Percentiles rank a stretch among this genome's conserved stretches.
phyloP scores from a whole-genome alignment of 163 green algal genomes.

The Scenedesmus sp. region DNA sequence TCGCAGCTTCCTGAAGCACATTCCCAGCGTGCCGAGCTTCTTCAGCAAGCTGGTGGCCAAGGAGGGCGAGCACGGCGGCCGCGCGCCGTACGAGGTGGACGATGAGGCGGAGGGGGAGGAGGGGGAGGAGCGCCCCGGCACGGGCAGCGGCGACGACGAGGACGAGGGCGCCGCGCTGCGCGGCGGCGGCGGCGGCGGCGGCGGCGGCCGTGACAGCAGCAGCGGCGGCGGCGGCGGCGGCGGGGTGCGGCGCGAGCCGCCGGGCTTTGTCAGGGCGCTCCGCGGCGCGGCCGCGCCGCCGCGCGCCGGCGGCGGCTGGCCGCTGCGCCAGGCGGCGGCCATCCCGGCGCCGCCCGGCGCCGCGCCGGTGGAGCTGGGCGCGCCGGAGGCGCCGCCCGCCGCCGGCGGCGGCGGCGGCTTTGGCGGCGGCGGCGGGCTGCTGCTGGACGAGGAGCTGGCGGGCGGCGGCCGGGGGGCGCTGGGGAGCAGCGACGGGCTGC shows the following conservation, averaged over 20 bases:
- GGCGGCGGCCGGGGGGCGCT: background rate
- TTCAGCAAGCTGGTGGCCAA: slow-evolving; percentile 38
- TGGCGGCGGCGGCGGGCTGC: background rate
- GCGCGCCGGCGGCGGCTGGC: no score
- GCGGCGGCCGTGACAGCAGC: no score
- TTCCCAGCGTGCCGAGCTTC: slow-evolving; percentile 15
- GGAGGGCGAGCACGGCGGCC: slow-evolving; percentile 2
- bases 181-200: no score
- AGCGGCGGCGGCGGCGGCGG: no score
- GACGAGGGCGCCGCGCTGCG: no score
- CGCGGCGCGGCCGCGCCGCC: background rate
- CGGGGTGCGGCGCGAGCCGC: background rate
- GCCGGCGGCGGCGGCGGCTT: background rate
- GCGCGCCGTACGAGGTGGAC: slow-evolving; percentile 27
- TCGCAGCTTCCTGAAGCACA: slow-evolving; percentile 12
- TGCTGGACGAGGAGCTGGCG: slow-evolving; percentile 13
- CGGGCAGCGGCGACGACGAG: no score
- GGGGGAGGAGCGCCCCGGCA: background rate
- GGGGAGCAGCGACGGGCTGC: background rate
- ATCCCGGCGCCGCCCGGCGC: no score
- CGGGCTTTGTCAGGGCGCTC: slow-evolving; percentile 33
- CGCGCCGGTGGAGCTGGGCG: background rate
- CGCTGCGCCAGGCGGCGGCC: no score
- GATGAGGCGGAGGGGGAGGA: slow-evolving; percentile 28
- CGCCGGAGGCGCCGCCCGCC: background rate